A percentile compares a stretch with the other conserved stretches of the same genome.
Conservation (phyloP, 2,329 filamentous ascomycete species). For the Sporothrix dimorphospora region DNA sequence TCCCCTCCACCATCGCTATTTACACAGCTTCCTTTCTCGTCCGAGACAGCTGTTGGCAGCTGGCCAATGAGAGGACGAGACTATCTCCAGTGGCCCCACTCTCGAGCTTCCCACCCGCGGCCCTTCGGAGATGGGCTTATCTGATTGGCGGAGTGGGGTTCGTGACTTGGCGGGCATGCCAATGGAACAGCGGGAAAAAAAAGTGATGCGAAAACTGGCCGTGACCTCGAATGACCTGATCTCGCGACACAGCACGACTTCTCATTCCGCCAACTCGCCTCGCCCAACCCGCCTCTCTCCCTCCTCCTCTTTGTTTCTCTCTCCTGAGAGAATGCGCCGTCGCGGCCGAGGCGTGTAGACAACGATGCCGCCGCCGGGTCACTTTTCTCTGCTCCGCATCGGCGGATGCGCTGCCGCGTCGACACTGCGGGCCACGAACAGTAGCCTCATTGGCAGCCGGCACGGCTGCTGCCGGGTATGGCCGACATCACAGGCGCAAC, state of each 20-base stretch:
- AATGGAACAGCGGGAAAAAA: neutral
- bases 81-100: neutral
- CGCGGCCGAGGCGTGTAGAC: slow-evolving; percentile 7
- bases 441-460: too few species aligned
- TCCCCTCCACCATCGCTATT: neutral
- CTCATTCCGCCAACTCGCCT: too few species aligned
- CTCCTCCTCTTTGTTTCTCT: too few species aligned
- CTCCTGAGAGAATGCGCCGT: slow-evolving; percentile 7
- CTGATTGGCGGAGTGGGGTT: slow-evolving; percentile 16
- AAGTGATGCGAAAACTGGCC: neutral
- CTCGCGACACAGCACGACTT: neutral
- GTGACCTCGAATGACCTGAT: neutral
- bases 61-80: neutral
- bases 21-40: neutral
- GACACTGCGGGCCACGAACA: neutral
- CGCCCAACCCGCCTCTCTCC: neutral
- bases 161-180: neutral
- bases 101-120: neutral
- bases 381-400: slow-evolving; percentile 41
- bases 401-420: slow-evolving; percentile 14
- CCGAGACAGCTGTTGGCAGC: neutral
- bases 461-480: neutral
- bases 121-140: neutral
- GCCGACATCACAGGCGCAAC: neutral
- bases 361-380: slow-evolving; percentile 43